Percentiles rank a stretch among this genome's conserved stretches.
Evolutionary conservation across 2,329 filamentous ascomycete species (phyloP).

Genomic region (Fusarium lyarnte): DNA sequence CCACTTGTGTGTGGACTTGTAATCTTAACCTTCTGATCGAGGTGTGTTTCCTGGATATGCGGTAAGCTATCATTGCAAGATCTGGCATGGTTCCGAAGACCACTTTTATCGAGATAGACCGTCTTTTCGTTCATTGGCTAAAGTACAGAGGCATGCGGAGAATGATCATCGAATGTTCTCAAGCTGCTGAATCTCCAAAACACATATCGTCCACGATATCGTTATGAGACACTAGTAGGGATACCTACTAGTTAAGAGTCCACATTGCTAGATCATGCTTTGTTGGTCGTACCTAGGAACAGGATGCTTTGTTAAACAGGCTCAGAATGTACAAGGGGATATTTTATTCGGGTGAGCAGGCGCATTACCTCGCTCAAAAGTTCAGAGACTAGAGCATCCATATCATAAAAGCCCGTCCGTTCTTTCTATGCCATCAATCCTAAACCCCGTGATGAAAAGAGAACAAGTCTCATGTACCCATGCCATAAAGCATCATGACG

Average conservation of each 20-base stretch:
- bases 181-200: background rate
- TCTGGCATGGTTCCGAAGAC: background rate
- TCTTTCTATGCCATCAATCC: conserved; percentile 27
- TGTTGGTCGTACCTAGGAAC: background rate
- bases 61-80: background rate
- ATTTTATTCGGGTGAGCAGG: conserved; percentile 21
- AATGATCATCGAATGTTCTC: background rate
- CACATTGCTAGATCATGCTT: background rate
- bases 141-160: background rate
- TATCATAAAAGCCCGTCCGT: conserved; percentile 13
- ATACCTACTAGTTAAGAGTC: background rate
- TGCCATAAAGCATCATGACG: conserved; percentile 42
- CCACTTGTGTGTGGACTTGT: background rate
- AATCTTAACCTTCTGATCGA: background rate
- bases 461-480: conserved; percentile 39
- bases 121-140: background rate
- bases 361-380: background rate
- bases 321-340: conserved; percentile 8
- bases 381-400: conserved; percentile 19
- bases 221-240: background rate
- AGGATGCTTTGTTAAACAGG: background rate
- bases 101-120: background rate
- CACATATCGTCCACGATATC: background rate
- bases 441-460: conserved; percentile 24
- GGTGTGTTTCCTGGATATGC: background rate